Percentiles rank a stretch among this genome's conserved stretches.
These are phyloP conservation scores for Tilletiopsis washingtonensis DNA, from an alignment of 1,284 basidiomycete genomes.

Conservation along the genomic window DNA sequence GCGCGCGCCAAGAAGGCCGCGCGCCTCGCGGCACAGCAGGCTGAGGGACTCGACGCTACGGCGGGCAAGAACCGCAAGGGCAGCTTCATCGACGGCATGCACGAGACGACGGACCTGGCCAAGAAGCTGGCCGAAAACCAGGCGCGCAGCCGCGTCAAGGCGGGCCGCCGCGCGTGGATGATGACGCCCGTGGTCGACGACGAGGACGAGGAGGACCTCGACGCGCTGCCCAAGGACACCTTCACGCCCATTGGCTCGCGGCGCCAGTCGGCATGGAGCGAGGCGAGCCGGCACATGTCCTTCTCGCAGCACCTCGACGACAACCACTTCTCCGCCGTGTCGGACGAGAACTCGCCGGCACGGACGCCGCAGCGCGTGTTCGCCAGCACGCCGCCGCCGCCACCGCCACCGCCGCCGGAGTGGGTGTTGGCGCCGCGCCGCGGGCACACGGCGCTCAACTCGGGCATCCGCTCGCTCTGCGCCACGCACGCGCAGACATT, in stretches of 20 bases:
- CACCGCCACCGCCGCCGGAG: slow-evolving; percentile 24
- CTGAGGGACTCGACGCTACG: slow-evolving; percentile 23
- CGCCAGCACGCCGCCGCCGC: background rate
- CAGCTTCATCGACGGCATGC: slow-evolving; percentile 25
- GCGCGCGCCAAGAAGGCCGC: slow-evolving; percentile 37
- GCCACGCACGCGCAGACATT: slow-evolving; percentile 79
- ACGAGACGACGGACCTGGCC: slow-evolving; percentile 31
- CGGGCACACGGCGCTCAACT: slow-evolving; percentile 91
- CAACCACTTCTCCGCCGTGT: slow-evolving; percentile 5
- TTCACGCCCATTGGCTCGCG: slow-evolving; percentile 39
- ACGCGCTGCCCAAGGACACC: slow-evolving; percentile 25
- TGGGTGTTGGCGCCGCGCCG: slow-evolving; percentile 77
- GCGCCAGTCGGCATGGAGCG: slow-evolving; percentile 11
- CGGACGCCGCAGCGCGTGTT: slow-evolving; percentile 3
- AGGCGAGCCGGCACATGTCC: slow-evolving; percentile 5
- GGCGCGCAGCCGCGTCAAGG: slow-evolving; percentile 26
- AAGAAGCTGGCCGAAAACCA: slow-evolving; percentile 38
- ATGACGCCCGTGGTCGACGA: slow-evolving; percentile 40
- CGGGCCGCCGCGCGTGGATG: slow-evolving; percentile 40
- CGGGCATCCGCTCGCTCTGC: slow-evolving; percentile 76
- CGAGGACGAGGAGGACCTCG: slow-evolving; percentile 19
- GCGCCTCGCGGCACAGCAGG: slow-evolving; percentile 19
- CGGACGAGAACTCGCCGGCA: slow-evolving; percentile 9
- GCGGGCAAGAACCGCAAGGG: slow-evolving; percentile 14
- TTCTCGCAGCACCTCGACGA: slow-evolving; percentile 1